Percentiles rank a stretch among this genome's conserved stretches.
phyloP scores from a whole-genome alignment of 2,329 filamentous ascomycete species.

The Acrocalymma vagum region DNA sequence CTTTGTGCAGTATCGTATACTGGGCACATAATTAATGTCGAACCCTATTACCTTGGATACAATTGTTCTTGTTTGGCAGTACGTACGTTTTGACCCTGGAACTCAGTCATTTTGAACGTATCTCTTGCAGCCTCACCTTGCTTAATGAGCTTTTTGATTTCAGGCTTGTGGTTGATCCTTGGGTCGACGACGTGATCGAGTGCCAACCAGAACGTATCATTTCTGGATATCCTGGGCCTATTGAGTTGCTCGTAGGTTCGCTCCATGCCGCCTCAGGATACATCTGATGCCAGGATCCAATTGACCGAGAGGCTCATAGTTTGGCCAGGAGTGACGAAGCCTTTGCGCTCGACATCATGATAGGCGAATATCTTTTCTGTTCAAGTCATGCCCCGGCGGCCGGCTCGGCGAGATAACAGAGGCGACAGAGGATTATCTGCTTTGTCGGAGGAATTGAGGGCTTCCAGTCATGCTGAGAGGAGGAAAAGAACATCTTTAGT shows the following conservation, averaged over 20 bases:
- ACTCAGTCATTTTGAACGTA: slow-evolving; percentile 56
- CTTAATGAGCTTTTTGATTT: slow-evolving; percentile 48
- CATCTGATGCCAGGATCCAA: slow-evolving; percentile 57
- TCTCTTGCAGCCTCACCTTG: slow-evolving; percentile 47
- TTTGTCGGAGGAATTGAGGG: slow-evolving; percentile 37
- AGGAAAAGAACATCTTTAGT: slow-evolving; percentile 33
- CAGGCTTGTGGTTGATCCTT: slow-evolving; percentile 46
- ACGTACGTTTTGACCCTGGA: slow-evolving; percentile 52
- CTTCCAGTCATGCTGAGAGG: slow-evolving; percentile 35
- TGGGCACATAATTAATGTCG: too few species aligned
- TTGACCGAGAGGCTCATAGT: slow-evolving; percentile 55
- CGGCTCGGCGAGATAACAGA: slow-evolving; percentile 14
- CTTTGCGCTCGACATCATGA: slow-evolving; percentile 49
- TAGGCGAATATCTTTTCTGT: slow-evolving; percentile 57
- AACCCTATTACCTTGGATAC: too few species aligned
- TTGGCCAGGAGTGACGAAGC: slow-evolving; percentile 49
- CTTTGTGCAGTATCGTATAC: slow-evolving; percentile 57
- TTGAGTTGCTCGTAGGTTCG: slow-evolving; percentile 51
- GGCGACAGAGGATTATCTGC: slow-evolving; percentile 6
- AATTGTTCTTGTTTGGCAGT: too few species aligned
- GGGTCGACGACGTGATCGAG: slow-evolving; percentile 61
- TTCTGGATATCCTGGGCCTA: slow-evolving; percentile 56
- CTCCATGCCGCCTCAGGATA: slow-evolving; percentile 55
- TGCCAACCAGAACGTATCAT: slow-evolving; percentile 61
- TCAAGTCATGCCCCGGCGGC: slow-evolving; percentile 47